These are phyloP conservation scores for Suillus clintonianus DNA, from an alignment of 768 basidiomycete genomes.

Conservation along the genomic window DNA sequence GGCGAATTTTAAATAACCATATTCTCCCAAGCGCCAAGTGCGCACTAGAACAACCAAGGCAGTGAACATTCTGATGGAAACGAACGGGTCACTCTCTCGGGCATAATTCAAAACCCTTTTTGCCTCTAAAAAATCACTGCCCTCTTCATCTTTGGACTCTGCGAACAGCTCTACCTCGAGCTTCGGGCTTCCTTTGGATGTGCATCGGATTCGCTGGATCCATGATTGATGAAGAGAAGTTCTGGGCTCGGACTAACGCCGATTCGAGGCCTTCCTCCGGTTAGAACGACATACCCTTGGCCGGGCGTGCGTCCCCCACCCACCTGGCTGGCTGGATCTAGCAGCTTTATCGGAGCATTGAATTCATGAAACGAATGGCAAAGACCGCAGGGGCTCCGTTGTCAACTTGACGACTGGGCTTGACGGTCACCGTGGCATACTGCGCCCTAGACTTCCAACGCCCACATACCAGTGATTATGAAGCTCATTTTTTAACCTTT, in stretches of 20 bases:
- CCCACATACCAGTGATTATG: not conserved
- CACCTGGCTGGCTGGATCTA: not conserved
- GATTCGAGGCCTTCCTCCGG: not conserved
- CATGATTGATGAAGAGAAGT: not conserved
- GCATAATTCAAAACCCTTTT: slow-evolving; percentile 7
- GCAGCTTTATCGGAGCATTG: not conserved
- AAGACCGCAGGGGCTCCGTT: not conserved
- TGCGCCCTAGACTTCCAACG: not conserved
- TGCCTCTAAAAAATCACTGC: slow-evolving; percentile 4
- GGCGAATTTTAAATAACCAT: slow-evolving; percentile 4
- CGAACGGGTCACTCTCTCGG: slow-evolving; percentile 17
- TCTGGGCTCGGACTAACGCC: not conserved
- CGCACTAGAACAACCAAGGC: slow-evolving; percentile 22
- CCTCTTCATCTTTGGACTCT: slow-evolving; percentile 7
- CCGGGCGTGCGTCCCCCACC: not conserved
- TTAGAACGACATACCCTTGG: not conserved
- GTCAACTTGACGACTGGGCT: not conserved
- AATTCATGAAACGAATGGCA: not conserved
- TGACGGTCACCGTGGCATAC: not conserved
- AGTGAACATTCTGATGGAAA: slow-evolving; percentile 36
- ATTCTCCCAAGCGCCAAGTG: not conserved
- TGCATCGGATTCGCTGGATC: slow-evolving; percentile 5
- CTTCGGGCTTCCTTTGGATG: not conserved
- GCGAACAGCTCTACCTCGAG: not conserved
- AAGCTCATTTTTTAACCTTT: not conserved